These are phyloP conservation scores for Epichloe gansuensis DNA, from an alignment of 2,329 filamentous ascomycete genomes.

Conservation along the genomic window DNA sequence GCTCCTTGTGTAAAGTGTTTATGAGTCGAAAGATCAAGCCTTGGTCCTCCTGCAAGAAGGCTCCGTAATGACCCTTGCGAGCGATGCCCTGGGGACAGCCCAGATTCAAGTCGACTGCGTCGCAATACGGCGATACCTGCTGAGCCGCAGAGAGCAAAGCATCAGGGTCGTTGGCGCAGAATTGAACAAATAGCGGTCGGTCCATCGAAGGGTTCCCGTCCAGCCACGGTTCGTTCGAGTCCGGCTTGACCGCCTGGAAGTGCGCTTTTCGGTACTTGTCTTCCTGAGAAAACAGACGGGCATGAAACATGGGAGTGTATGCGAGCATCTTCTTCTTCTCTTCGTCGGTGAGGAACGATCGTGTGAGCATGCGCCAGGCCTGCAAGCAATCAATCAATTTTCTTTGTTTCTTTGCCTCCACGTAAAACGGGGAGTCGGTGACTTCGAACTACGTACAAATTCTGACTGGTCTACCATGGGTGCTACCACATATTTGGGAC, in stretches of 20 bases:
- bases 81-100: constrained; percentile 96
- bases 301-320: constrained; percentile 95
- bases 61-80: constrained; percentile 78
- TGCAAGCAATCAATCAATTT: constrained; percentile 23
- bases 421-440: background rate
- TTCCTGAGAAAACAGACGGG: constrained; percentile 71
- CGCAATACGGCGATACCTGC: constrained; percentile 74
- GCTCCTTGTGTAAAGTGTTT: constrained; percentile 63
- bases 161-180: constrained; percentile 83
- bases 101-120: constrained; percentile 89
- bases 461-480: constrained; percentile 99
- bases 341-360: constrained; percentile 69
- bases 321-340: constrained; percentile 58
- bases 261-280: constrained; percentile 65
- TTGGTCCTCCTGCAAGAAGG: constrained; percentile 91
- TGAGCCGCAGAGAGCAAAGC: constrained; percentile 68
- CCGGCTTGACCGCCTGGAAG: constrained; percentile 55
- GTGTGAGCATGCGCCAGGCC: constrained; percentile 95
- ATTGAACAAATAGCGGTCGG: constrained; percentile 87
- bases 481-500: constrained; percentile 79
- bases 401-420: background rate
- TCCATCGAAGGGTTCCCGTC: constrained; percentile 81
- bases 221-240: constrained; percentile 41
- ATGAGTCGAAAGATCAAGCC: constrained; percentile 73
- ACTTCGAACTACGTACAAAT: constrained; percentile 55